A percentile compares a stretch with the other conserved stretches of the same genome.
These are phyloP conservation scores for Backusella luteola DNA, from an alignment of 192 early-diverging fungal species.

Conservation along the genomic window DNA sequence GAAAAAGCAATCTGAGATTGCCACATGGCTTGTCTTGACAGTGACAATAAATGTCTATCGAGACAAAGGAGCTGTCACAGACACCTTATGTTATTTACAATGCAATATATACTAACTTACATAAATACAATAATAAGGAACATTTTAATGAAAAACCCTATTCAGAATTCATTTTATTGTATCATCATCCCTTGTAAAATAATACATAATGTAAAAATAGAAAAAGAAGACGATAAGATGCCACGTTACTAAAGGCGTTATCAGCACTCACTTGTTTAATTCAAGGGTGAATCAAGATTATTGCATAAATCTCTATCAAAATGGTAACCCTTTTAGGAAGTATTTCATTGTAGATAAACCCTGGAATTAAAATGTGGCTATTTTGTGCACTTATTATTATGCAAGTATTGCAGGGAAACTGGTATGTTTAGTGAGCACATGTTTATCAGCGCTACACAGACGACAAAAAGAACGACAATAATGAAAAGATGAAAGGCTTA, in stretches of 20 bases:
- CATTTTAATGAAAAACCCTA: no score
- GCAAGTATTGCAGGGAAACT: background rate
- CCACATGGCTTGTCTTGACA: no score
- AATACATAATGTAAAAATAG: no score
- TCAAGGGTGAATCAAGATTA: background rate
- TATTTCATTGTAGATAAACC: background rate
- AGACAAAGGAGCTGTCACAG: no score
- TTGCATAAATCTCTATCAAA: background rate
- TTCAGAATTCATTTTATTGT: no score
- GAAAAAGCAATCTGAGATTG: no score
- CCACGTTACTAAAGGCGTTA: background rate
- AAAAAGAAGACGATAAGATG: no score
- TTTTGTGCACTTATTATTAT: background rate
- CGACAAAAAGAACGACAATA: background rate
- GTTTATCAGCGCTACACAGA: background rate
- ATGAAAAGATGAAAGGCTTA: background rate
- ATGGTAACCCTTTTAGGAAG: background rate
- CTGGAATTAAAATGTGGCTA: background rate
- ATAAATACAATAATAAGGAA: no score
- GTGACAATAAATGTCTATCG: no score
- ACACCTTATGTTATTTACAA: no score
- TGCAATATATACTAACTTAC: no score
- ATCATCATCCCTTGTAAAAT: no score
- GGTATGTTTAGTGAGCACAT: background rate
- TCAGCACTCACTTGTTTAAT: background rate